Base-by-base conservation (phyloP, 345 rosid species). In the Populus alba region DNA sequence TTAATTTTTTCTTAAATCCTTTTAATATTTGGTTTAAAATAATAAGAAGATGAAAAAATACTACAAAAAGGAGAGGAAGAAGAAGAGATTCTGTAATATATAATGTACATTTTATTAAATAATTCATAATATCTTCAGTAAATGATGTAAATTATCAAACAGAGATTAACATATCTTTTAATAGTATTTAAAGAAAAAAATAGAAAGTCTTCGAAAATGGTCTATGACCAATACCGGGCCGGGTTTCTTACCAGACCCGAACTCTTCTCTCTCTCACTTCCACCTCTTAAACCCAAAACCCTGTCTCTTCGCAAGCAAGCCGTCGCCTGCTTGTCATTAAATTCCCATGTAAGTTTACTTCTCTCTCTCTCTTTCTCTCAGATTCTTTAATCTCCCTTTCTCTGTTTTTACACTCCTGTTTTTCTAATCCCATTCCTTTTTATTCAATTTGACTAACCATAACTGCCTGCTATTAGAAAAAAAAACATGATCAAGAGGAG, bases 401-500 rank as follows among this genome's bases (percentile, higher is more conserved):
- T 20, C 31, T 10, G 8, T 18, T 35, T 7, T 18, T 6, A 31
- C 10, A 33, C 18, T 35, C 17, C 18, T 66, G 13, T 10, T 66
- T 16, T 66, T n/a, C 38, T 13, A 1, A 3, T 15, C 5, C 22
- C 15, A 16, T 38, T 20, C 45, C 16, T 38, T 57, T 18, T 22
- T 25, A 7, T 53, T 41, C 68, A 37, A 22, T 39, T 59, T 27
- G 25, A 49, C 22, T 20, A 27, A 70, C 33, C 22, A 7, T 29
- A 47, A 47, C 17, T 35, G 39, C 39, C 8, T 27, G 62, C 39
- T 10, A 0, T 18, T 51, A 51, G 12, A 33, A 17, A 33, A 18
- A 45, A 16, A 51, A 57, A 84, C 29, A 95, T 93, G 98, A 91
- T 93, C 77, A 95, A 93, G 92, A 90, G 98, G 81, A 72, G 92